Base-by-base conservation (phyloP, 306 rosid species). In the Trifolium repens region DNA sequence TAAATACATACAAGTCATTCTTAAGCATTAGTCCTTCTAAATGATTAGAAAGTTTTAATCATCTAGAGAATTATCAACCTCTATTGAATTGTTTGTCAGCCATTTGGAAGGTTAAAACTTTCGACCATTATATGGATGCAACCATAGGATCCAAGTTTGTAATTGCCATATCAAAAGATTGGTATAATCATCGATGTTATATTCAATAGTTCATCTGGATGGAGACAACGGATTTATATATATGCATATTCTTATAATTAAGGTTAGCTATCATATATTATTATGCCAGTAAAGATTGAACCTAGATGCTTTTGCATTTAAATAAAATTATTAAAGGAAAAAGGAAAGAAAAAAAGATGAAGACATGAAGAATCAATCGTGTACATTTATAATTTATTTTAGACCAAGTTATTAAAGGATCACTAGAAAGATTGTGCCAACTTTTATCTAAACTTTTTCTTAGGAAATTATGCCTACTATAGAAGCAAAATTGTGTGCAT, bases 351-450 rank as follows among this genome's bases (percentile, higher is more conserved):
- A 35, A 53, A 32, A 32, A 9, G 7, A 1, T 34, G 11, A 49
- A 42, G 77, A 53, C 65, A 79, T 11, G 76, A 82, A 77, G 84
- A 82, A 79, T 68, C 73, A 55, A 57, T 58, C 5, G 61, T 80
- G 67, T 82, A 72, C 39, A 54, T 34, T 8, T 46, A 75, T 43
- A 16, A 58, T 64, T 37, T 69, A 68, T 81, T 72, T 74, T 63
- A 69, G 81, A 77, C 87, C 84, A 74, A 71, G 47, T 39, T 65
- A 47, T 30, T 59, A 69, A 79, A 79, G 82, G 16, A 76, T 82
- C 70, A 64, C 82, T 61, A 60, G 34, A 77, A 86, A 85, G 86
- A 88, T 83, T 67, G 89, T 88, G 88, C 85, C 86, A 83, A 68
- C 84, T 83, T 88, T 85, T 79, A 54, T 73, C 17, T 49, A 69